phyloP scores from a whole-genome alignment of 2,329 filamentous ascomycete species.

The Chrysosporium queenslandicum region DNA sequence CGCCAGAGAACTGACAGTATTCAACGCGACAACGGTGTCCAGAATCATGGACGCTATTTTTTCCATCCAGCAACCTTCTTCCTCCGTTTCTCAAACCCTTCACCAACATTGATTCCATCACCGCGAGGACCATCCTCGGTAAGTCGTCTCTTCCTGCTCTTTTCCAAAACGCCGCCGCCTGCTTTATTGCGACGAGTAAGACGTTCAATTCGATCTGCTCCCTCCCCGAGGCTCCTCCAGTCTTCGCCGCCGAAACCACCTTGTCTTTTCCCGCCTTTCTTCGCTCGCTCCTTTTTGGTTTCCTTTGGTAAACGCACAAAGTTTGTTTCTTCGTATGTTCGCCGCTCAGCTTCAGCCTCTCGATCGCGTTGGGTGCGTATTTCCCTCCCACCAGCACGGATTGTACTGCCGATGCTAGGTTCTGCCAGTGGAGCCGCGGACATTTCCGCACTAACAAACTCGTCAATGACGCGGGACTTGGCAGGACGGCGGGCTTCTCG shows the following conservation, averaged over 20 bases:
- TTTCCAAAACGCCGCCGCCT: conserved; percentile 55
- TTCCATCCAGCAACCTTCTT: conserved; percentile 39
- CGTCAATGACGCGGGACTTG: conserved; percentile 78
- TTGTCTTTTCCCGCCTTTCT: conserved; percentile 43
- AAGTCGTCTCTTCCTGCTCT: conserved; percentile 69
- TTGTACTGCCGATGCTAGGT: conserved; percentile 86
- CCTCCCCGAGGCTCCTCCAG: conserved; percentile 75
- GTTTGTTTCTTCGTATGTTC: conserved; percentile 84
- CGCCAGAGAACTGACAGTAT: too few species aligned
- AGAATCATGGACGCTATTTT: conserved; percentile 22
- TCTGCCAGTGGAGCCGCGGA: conserved; percentile 70
- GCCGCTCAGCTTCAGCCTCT: conserved; percentile 65
- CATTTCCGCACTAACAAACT: conserved; percentile 79
- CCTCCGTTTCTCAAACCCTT: conserved; percentile 41
- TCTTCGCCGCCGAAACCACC: conserved; percentile 81
- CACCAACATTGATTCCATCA: conserved; percentile 54
- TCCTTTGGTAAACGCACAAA: conserved; percentile 76
- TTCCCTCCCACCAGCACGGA: conserved; percentile 65
- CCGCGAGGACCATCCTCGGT: conserved; percentile 62
- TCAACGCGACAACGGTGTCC: too few species aligned
- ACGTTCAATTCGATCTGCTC: conserved; percentile 74
- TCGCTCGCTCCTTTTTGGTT: conserved; percentile 74
- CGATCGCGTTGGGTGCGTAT: conserved; percentile 68
- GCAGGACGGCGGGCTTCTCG: conserved; percentile 52
- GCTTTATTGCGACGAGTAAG: conserved; percentile 62